phyloP scores from a whole-genome alignment of 2,329 filamentous ascomycete species.

The Colletotrichum phormii region DNA sequence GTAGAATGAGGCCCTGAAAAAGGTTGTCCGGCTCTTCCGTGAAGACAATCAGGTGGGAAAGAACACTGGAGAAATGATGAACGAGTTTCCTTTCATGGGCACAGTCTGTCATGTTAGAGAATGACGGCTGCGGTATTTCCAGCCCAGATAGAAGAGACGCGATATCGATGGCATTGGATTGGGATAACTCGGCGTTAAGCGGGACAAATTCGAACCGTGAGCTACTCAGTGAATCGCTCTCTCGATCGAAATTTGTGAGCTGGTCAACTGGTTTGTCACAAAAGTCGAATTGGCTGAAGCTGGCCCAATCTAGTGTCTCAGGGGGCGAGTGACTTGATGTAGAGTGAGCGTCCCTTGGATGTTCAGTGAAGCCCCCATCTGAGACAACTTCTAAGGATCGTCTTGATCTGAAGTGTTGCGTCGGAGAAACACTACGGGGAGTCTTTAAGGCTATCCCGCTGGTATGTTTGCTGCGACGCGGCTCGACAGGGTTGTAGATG shows the following conservation, averaged over 20 bases:
- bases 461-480: conserved; percentile 46
- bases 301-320: not conserved
- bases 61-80: not conserved
- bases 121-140: not conserved
- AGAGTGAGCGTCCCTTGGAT: not conserved
- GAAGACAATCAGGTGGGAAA: not conserved
- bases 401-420: conserved; percentile 54
- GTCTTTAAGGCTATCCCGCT: not conserved
- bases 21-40: not conserved
- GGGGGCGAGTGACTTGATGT: not conserved
- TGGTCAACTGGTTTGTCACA: not conserved
- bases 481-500: conserved; percentile 59
- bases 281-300: not conserved
- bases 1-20: not conserved
- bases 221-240: not conserved
- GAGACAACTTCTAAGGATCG: not conserved
- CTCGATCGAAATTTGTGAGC: not conserved
- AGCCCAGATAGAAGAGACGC: not conserved
- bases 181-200: not conserved
- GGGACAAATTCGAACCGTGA: not conserved
- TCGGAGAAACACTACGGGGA: conserved; percentile 1
- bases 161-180: not conserved
- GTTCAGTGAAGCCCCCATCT: not conserved
- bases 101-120: not conserved
- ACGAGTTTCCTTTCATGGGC: not conserved